Evolutionary conservation across 306 rosid species (phyloP), one percentile per base, ranked within the genome.

Genomic region (Castanea sativa): DNA sequence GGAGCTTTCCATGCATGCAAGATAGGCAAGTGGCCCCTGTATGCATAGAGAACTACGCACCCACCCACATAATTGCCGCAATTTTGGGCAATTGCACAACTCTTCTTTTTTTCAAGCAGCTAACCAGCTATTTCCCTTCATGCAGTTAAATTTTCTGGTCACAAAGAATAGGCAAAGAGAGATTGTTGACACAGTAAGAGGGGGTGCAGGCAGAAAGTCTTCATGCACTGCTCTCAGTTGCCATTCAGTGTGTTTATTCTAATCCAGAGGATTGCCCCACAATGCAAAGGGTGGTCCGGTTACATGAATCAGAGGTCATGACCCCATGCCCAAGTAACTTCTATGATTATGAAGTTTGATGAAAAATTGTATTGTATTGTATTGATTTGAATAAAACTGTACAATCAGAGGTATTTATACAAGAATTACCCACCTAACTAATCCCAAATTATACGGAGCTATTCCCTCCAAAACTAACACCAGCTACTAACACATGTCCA

Each of bases 251-350:
- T 64, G 93, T 95, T 87, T 95, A 96, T 57, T 89, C 98, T 5
- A 89, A 78, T 84, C 91, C 99, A 27, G 98, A 93, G 73, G 99
- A 93, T 75, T 91, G 97, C 52, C 99, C 97, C 59, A 91, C 96
- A 6, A 93, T 95, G 99, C 99, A 95, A 76, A 87, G 99, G 80
- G 97, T 93, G 64, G 93, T 93, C 79, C 97, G 93, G 89, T 71
- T 93, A 72, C 93, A 93, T 73, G 99, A 95, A 87, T 87, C 99
- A 30, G 99, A 95, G 86, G 93, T 95, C 77, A 87, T 90, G 90
- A 91, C 99, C 69, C 99, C 96, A 12, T 95, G 98, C 92, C 98
- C 96, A 63, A 93, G 99, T 77, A 97, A 95, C 81, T 95, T 91
- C 80, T 95, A 89, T 30, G 99, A 91, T 81, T 88, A 80, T 21